phyloP scores from a whole-genome alignment of 2,329 filamentous ascomycete genomes.

The Microdochium trichocladiopsis region DNA sequence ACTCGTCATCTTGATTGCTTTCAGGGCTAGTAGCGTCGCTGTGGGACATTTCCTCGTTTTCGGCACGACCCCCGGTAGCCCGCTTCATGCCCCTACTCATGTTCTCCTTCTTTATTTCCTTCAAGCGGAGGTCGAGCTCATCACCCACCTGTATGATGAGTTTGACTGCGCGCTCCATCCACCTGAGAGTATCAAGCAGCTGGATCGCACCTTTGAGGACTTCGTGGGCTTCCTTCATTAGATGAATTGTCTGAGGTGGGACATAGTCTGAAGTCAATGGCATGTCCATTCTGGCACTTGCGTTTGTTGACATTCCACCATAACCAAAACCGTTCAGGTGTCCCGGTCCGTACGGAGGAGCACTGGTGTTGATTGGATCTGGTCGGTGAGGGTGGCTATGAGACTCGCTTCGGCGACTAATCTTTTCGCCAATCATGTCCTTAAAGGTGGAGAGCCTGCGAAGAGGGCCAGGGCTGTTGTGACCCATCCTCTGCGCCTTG shows the following conservation, averaged over 20 bases:
- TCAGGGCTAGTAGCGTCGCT: neutral
- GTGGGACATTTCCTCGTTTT: neutral
- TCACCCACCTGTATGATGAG: slow-evolving; percentile 35
- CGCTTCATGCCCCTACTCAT: slow-evolving; percentile 3
- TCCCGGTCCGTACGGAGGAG: neutral
- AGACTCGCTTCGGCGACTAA: slow-evolving; percentile 4
- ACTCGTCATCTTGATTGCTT: too few species aligned
- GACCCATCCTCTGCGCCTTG: slow-evolving; percentile 5
- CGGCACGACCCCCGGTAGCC: neutral
- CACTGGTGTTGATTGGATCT: neutral
- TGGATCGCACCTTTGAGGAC: slow-evolving; percentile 37
- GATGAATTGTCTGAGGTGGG: slow-evolving; percentile 34
- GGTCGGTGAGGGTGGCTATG: neutral
- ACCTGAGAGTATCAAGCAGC: slow-evolving; percentile 35
- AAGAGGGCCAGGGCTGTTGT: slow-evolving; percentile 8
- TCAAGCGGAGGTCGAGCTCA: slow-evolving; percentile 26
- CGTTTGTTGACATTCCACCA: neutral
- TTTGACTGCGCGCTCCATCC: slow-evolving; percentile 39
- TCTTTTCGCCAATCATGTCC: slow-evolving; percentile 15
- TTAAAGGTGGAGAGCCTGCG: slow-evolving; percentile 15
- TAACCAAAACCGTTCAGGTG: neutral
- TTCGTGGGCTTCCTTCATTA: slow-evolving; percentile 40
- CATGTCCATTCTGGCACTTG: slow-evolving; percentile 3
- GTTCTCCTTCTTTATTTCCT: slow-evolving; percentile 10
- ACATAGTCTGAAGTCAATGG: slow-evolving; percentile 21